Evolutionary conservation across 2,329 filamentous ascomycete genomes (phyloP), one percentile per base, ranked within the genome.

Genomic region (Volutella citrinella): DNA sequence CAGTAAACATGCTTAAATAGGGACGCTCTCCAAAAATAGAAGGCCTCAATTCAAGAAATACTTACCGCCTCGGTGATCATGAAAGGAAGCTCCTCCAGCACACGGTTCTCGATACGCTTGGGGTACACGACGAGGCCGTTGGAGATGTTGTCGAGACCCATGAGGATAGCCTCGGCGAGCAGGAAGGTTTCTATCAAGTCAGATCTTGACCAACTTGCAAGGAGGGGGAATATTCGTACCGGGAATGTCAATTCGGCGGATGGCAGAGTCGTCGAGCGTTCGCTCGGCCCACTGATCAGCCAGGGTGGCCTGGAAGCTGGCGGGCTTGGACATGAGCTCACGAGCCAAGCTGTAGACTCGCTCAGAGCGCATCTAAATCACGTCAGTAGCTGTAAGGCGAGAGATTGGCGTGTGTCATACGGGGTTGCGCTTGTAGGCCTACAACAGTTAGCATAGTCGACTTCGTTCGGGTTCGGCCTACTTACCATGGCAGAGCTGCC

Each of bases 221-320:
- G n/a, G n/a, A n/a, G n/a, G n/a, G n/a, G n/a, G n/a, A n/a, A n/a
- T n/a, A n/a, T n/a, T n/a, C n/a, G n/a, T n/a, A n/a, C n/a, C 80
- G 2, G 82, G 81, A 37, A 85, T 75, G 48, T 74, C 68, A 37
- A 82, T 81, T 27, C 79, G 65, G 82, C 11, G 18, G 10, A 79
- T 78, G 36, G 84, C 84, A 36, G 71, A 78, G 66, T 93, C 87
- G 51, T 93, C 87, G 21, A 95, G 72, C 1, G 82, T 82, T 26
- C 87, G 71, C 64, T 91, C 85, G 54, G 88, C 33, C 58, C 57
- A 62, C 30, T 62, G 57, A 26, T 47, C 47, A 10, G 49, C 31
- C 28, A 60, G 54, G 10, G 57, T 62, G 21, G 59, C 54, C 18
- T 54, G 49, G 30, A 62, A 55, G 17, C 36, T 51, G 11, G 57